Evolutionary conservation across 768 basidiomycete species (phyloP).

Genomic region (Amanita subjunquillea): DNA sequence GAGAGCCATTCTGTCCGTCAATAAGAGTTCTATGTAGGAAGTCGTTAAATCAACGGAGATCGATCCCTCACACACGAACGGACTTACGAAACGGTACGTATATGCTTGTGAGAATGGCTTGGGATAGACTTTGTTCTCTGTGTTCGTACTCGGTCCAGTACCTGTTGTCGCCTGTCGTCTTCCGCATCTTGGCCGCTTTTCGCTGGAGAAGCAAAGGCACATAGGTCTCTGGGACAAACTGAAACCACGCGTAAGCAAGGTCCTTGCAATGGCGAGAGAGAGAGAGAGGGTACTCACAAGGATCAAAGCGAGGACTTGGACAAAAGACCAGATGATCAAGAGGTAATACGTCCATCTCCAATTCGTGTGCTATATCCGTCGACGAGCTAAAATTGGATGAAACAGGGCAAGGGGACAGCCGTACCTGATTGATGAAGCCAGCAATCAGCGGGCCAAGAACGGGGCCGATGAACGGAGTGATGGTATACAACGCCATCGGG

Average conservation of each 20-base stretch:
- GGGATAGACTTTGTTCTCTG: constrained; percentile 29
- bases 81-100: constrained; percentile 62
- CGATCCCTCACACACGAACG: not conserved
- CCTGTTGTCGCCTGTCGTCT: constrained; percentile 37
- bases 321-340: constrained; percentile 58
- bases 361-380: constrained; percentile 28
- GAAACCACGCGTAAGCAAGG: not conserved
- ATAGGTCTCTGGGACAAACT: constrained; percentile 71
- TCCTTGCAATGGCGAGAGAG: no score
- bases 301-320: constrained; percentile 39
- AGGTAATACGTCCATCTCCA: constrained; percentile 80
- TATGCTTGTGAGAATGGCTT: constrained; percentile 47
- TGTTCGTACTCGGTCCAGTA: constrained; percentile 56
- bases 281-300: constrained; percentile 25
- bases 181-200: constrained; percentile 52
- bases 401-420: not conserved
- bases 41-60: not conserved
- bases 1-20: constrained; percentile 69
- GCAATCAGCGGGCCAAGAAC: constrained; percentile 46
- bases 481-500: not conserved
- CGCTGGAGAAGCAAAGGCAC: constrained; percentile 44
- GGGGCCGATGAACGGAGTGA: constrained; percentile 35
- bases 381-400: not conserved
- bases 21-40: constrained; percentile 37
- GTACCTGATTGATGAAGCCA: constrained; percentile 30